Base-by-base conservation (phyloP, 306 rosid genomes). In the Hippophae tibetana region DNA sequence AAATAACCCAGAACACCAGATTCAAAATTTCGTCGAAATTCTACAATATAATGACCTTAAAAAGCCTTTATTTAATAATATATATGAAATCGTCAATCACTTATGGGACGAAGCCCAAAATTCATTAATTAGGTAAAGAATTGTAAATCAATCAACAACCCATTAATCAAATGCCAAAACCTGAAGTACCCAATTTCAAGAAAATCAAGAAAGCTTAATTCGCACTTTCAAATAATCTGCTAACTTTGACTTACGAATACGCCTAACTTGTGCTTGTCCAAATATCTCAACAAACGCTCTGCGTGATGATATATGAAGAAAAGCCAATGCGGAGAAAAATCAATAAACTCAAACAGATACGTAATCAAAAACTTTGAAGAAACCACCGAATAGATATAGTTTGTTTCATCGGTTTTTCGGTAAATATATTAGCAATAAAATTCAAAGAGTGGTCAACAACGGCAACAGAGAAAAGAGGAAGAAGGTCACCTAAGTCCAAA, bases 401-500 rank as follows among this genome's bases (percentile, higher is more conserved):
- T 2, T 31, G 42, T 54, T 13, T 64, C n/a, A 41, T 49, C 7
- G 49, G 13, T 25, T 65, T 18, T 38, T 18, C 6, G 5, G 43
- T 42, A 64, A 25, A 38, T 40, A 52, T 46, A 47, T 5, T 9
- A 48, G 10, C 23, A 43, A 25, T 42, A 18, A 7, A 42, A 63
- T 53, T 50, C 62, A 48, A 53, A 58, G 70, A 58, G 47, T 54
- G 67, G 78, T 74, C 78, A 74, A 74, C 78, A 74, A 68, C 70
- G 70, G 74, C 74, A 63, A 48, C 78, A 43, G 12, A 57, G 48
- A 31, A 23, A 62, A 48, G 27, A 31, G 73, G 40, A 13, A 49
- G 45, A 55, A 38, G 42, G 14, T 13, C 50, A 57, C 38, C 42
- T 4, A 49, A 62, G 13, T 9, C n/a, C 10, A 10, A 10, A 13